These are phyloP conservation scores for Globisporangium carolinianum DNA, from an alignment of 352 stramenopile species.

Conservation along the genomic window DNA sequence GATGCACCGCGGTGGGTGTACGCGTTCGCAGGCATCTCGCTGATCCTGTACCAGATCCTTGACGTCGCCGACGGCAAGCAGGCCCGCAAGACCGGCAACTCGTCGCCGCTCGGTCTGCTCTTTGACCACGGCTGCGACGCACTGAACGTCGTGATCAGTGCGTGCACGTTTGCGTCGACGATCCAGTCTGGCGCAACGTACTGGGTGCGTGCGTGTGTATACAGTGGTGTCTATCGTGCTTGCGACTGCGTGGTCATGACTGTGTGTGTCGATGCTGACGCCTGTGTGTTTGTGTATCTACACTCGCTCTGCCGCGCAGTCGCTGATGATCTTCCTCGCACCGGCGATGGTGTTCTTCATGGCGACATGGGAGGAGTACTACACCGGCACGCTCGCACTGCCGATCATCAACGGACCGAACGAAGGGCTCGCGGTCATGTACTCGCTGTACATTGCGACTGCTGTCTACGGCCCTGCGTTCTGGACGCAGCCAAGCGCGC, in stretches of 20 bases:
- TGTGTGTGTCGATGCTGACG: constrained; percentile 7
- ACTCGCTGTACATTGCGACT: constrained; percentile 69
- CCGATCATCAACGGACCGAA: constrained; percentile 95
- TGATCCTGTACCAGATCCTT: constrained; percentile 79
- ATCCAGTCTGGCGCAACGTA: constrained; percentile 82
- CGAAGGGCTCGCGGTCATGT: constrained; percentile 92
- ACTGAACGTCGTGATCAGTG: constrained; percentile 78
- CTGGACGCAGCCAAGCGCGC: constrained; percentile 53
- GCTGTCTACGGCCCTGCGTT: constrained; percentile 50
- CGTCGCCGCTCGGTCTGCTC: constrained; percentile 72
- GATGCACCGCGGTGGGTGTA: constrained; percentile 73
- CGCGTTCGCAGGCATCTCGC: constrained; percentile 46
- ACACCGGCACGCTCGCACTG: constrained; percentile 93
- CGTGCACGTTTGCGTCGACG: constrained; percentile 77
- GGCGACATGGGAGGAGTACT: constrained; percentile 98
- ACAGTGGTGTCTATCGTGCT: no score
- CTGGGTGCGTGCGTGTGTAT: constrained; percentile 36
- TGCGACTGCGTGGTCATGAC: no score
- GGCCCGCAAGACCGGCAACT: constrained; percentile 81
- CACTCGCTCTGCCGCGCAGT: constrained; percentile 30
- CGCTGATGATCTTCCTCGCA: constrained; percentile 54
- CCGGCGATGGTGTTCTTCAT: constrained; percentile 94
- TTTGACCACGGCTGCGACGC: constrained; percentile 86
- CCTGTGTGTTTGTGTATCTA: background rate
- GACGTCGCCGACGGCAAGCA: constrained; percentile 86